phyloP scores from a whole-genome alignment of 2,329 filamentous ascomycete species.

The Ophiostoma triangulosporum region DNA sequence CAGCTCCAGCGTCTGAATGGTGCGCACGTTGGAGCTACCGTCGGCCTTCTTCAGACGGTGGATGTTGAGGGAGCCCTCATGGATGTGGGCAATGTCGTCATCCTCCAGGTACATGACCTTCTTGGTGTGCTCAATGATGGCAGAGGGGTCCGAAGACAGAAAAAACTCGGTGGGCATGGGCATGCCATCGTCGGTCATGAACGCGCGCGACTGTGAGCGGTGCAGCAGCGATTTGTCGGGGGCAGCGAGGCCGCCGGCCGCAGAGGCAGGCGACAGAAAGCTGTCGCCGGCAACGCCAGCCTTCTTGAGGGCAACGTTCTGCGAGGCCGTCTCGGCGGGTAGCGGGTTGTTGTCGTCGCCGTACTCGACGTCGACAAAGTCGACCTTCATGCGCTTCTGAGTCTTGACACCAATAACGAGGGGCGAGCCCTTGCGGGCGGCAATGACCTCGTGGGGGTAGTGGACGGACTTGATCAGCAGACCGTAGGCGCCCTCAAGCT shows the following conservation, averaged over 20 bases:
- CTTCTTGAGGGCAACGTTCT: conserved; percentile 96
- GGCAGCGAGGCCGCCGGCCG: conserved; percentile 49
- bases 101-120: conserved; percentile 99
- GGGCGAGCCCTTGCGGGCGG: conserved; percentile 94
- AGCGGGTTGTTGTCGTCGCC: conserved; percentile 72
- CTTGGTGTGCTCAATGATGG: conserved; percentile 99
- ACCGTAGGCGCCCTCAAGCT: conserved; percentile 95
- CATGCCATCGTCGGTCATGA: conserved; percentile 96
- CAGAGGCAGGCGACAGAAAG: conserved; percentile 44
- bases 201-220: conserved; percentile 94
- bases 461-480: conserved; percentile 96
- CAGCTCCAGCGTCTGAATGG: conserved; percentile 96
- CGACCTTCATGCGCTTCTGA: conserved; percentile 98
- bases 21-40: conserved; percentile 89
- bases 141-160: conserved; percentile 94
- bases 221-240: conserved; percentile 97
- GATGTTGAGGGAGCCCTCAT: conserved; percentile 97
- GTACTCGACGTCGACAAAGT: conserved; percentile 98
- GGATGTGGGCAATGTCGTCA: conserved; percentile 98
- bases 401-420: conserved; percentile 96
- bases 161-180: conserved; percentile 99
- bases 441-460: conserved; percentile 95
- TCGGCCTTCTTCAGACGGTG: conserved; percentile 96
- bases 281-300: conserved; percentile 60
- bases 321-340: conserved; percentile 84